Base-by-base conservation (phyloP, 2,329 filamentous ascomycete genomes). In the Phaeoacremonium minimum region DNA sequence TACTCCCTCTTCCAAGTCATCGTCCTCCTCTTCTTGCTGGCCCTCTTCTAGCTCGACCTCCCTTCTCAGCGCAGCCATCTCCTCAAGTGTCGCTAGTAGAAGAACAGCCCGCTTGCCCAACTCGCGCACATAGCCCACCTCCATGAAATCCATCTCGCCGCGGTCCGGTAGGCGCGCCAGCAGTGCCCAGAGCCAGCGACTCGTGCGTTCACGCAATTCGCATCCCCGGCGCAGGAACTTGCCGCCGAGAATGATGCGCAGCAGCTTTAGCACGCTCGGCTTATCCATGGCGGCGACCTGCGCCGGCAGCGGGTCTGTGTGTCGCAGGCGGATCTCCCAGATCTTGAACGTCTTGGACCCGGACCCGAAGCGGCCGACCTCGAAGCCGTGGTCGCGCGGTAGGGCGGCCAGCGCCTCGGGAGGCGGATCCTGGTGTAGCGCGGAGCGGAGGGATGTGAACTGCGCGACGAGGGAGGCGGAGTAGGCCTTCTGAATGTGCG, bases 121-220 rank as follows among this genome's bases (percentile, higher is more conserved):
- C 40, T 93, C 87, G 34, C 91, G 73, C 18, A 96, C 67, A 50
- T 80, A 78, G 5, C 80, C 83, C 19, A 95, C 77, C 51, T 93
- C 85, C 30, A 80, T 75, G 44, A 87, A 84, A 42, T 79, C 77
- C 56, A 96, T 66, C 56, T 86, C 80, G 2, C 88, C 88, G 8
- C 78, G 66, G 22, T 87, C 85, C 1, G 85, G 82, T 40, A 91
- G 71, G 39, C 80, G 75, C 4, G 85, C 87, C 30, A 96, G 67
- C 39, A 95, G 60, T 0, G 84, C 81, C 90, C 89, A 96, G 4
- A 87, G 67, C 91, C 91, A 97, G 13, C 80, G 73, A 41, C 87
- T 89, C 5, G 86, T 80, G 32, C 81, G 75, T 48, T 77, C 73
- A 17, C 77, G 69, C 18, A 88, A 66, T 18, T 73, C 69, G 15